Percentiles rank a stretch among this genome's conserved stretches.
Conservation (phyloP, 345 rosid species). For the Psidium guajava region DNA sequence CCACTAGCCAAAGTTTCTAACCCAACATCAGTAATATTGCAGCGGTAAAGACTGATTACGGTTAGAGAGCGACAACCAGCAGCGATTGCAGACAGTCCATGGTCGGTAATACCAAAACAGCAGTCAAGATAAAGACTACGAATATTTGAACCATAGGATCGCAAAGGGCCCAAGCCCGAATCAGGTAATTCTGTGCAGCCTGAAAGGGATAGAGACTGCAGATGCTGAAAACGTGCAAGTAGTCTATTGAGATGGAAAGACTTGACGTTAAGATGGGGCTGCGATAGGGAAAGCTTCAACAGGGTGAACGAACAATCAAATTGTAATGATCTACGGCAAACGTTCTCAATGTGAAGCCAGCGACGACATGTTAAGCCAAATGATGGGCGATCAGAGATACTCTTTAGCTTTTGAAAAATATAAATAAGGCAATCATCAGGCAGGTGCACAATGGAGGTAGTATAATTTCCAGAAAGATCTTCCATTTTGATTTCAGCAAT, state of each 20-base stretch:
- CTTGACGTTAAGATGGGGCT: conserved; percentile 10
- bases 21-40: conserved; percentile 56
- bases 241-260: conserved; percentile 40
- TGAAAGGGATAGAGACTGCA: conserved; percentile 47
- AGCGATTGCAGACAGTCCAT: conserved; percentile 39
- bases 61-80: conserved; percentile 40
- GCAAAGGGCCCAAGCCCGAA: conserved; percentile 39
- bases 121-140: conserved; percentile 52
- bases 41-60: conserved; percentile 51
- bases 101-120: conserved; percentile 56
- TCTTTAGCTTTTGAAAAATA: conserved; percentile 43
- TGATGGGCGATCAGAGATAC: conserved; percentile 44
- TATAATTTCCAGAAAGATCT: not conserved
- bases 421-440: conserved; percentile 72
- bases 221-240: conserved; percentile 49
- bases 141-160: conserved; percentile 39
- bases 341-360: conserved; percentile 63
- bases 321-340: conserved; percentile 39
- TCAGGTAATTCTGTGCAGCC: conserved; percentile 59
- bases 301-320: conserved; percentile 51
- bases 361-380: conserved; percentile 70
- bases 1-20: conserved; percentile 40
- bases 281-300: conserved; percentile 18
- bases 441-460: conserved; percentile 31
- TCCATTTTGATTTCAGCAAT: conserved; percentile 8